Base-by-base conservation (phyloP, 2,329 filamentous ascomycete genomes). In the Zasmidium cellare region DNA sequence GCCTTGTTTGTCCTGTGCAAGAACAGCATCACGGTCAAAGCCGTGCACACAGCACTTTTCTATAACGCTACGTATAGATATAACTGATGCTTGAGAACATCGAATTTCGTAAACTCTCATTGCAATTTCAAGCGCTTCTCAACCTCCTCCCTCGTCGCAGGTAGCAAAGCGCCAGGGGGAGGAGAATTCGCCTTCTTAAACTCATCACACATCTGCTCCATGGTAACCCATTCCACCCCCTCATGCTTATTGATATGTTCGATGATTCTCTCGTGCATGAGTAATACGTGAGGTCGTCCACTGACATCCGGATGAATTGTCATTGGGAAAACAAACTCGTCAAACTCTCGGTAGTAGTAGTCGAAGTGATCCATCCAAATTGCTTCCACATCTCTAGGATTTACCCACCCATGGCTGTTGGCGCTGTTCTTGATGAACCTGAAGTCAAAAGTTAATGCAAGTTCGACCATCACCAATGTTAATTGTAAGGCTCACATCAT, bases 241-340 rank as follows among this genome's bases (percentile, higher is more conserved):
- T 83, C 80, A 53, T 83, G 80, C 59, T 79, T 78, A 65, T 85
- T 88, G 67, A 89, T 87, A 56, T 89, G 79, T 64, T 89, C 85
- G 57, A 89, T 89, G n/a, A 87, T 58, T 16, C 85, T 80, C 71
- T 90, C 86, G 63, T 89, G 87, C 87, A 90, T 90, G 2, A 89
- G 75, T 16, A 90, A 66, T 0, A 86, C 87, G 71, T 91, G 88
- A 0, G 87, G 88, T 6, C 86, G 77, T 0, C 88, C 88, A 1
- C 82, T 86, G 0, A 88, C 85, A 67, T 71, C 68, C 45, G 88
- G 88, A 71, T 91, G 88, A 45, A 90, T 87, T 0, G 87, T 90
- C 75, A 90, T 88, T 0, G 88, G 87, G 65, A 91, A 91, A 53
- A 90, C 81, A 61, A 90, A 90, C 65, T 89, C 86, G 66, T 91